Conservation (phyloP, 768 basidiomycete genomes). For the Heimioporus sp. region DNA sequence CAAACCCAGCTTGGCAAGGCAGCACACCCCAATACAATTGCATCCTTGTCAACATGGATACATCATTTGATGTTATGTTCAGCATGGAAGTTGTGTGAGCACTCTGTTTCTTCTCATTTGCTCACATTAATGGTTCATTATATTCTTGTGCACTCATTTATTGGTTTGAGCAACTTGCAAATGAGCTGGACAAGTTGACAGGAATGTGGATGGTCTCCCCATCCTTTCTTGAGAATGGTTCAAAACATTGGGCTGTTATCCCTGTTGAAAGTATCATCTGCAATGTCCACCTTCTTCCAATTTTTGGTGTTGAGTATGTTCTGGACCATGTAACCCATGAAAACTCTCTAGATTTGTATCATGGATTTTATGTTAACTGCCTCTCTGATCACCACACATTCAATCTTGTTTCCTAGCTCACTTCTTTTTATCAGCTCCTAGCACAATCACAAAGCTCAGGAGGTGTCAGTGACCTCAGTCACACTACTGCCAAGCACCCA, state of each 20-base stretch:
- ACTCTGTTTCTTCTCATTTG: conserved; percentile 20
- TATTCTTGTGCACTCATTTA: conserved; percentile 22
- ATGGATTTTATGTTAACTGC: conserved; percentile 30
- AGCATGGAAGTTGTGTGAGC: conserved; percentile 26
- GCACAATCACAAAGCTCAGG: no score
- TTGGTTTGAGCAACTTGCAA: conserved; percentile 17
- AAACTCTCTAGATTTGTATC: conserved; percentile 24
- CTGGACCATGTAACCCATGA: conserved; percentile 18
- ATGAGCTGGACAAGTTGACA: no score
- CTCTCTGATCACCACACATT: conserved; percentile 34
- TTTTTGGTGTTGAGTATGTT: conserved; percentile 13
- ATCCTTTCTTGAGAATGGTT: conserved; percentile 3
- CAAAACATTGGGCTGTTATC: conserved; percentile 4
- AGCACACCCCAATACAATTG: conserved; percentile 29
- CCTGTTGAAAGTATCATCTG: conserved; percentile 15
- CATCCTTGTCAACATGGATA: conserved; percentile 22
- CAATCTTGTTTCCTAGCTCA: not conserved
- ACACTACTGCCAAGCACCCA: no score
- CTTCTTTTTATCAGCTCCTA: not conserved
- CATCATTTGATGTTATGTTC: not conserved
- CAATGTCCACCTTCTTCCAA: conserved; percentile 16
- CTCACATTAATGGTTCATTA: not conserved
- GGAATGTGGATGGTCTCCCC: conserved; percentile 22
- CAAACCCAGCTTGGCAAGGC: conserved; percentile 28
- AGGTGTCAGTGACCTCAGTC: no score